phyloP scores from a whole-genome alignment of 306 rosid species.

The Cercis canadensis region DNA sequence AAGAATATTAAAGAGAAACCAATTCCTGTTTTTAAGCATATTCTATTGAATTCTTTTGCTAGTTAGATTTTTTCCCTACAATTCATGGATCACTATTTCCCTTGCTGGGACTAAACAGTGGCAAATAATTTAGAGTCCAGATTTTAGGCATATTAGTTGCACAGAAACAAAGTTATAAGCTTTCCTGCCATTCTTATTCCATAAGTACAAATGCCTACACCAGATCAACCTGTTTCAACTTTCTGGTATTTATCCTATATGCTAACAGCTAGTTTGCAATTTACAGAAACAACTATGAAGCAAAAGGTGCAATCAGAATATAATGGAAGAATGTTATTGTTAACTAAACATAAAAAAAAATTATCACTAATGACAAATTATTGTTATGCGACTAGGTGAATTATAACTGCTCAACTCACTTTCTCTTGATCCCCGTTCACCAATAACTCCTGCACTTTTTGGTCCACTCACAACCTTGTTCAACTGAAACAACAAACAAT shows the following conservation, averaged over 20 bases:
- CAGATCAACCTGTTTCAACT: too few species aligned
- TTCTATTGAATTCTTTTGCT: too few species aligned
- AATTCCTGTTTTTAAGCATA: background rate
- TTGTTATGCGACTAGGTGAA: background rate
- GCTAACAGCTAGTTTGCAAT: background rate
- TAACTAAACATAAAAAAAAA: constrained; percentile 14
- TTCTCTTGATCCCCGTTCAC: constrained; percentile 96
- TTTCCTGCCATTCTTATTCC: too few species aligned
- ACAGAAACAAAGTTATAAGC: background rate
- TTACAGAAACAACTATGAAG: constrained; percentile 7
- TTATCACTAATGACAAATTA: background rate
- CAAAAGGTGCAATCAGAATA: constrained; percentile 14
- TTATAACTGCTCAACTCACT: constrained; percentile 61
- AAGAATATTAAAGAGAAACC: background rate
- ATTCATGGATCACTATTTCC: background rate
- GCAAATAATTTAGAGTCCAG: constrained; percentile 6
- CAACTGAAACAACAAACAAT: constrained; percentile 60
- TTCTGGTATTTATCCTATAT: too few species aligned
- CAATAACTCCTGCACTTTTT: constrained; percentile 86
- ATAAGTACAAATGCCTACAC: too few species aligned
- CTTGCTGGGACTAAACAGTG: background rate
- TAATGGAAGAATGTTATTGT: constrained; percentile 18
- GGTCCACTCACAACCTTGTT: constrained; percentile 97
- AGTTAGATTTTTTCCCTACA: background rate
- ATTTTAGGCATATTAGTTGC: constrained; percentile 7